Conservation (phyloP, 768 basidiomycete genomes). For the Solioccasus polychromus region DNA sequence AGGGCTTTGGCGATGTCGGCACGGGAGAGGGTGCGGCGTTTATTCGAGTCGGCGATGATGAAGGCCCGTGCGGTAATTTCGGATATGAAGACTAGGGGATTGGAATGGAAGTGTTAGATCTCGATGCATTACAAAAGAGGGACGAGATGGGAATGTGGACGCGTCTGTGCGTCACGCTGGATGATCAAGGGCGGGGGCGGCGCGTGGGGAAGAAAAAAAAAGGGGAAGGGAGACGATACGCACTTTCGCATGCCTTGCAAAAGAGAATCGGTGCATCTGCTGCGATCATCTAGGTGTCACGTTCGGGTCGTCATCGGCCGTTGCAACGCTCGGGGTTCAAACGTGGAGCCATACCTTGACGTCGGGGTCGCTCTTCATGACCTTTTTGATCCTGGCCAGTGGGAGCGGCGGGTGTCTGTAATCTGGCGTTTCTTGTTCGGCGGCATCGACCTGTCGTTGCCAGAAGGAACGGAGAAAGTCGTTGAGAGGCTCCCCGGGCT, state of each 20-base stretch:
- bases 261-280: constrained; percentile 96
- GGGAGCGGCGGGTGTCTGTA: constrained; percentile 87
- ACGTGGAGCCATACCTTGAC: constrained; percentile 68
- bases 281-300: constrained; percentile 81
- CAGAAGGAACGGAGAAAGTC: constrained; percentile 86
- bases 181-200: too few species aligned
- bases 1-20: constrained; percentile 93
- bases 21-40: constrained; percentile 91
- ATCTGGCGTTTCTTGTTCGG: constrained; percentile 87
- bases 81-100: constrained; percentile 80
- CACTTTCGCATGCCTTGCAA: constrained; percentile 98
- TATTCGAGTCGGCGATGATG: constrained; percentile 93
- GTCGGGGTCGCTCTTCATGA: constrained; percentile 97
- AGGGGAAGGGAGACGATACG: constrained; percentile 34
- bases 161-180: too few species aligned
- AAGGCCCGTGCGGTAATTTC: constrained; percentile 96
- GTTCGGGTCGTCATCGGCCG: constrained; percentile 4
- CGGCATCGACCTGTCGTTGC: constrained; percentile 83
- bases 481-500: constrained; percentile 82
- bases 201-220: too few species aligned
- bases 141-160: too few species aligned
- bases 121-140: too few species aligned
- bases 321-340: too few species aligned
- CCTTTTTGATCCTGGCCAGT: constrained; percentile 95
- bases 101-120: background rate